Evolutionary conservation across 305 asterid species (phyloP), one percentile per base, ranked within the genome.

Genomic region (Nicotiana rustica): DNA sequence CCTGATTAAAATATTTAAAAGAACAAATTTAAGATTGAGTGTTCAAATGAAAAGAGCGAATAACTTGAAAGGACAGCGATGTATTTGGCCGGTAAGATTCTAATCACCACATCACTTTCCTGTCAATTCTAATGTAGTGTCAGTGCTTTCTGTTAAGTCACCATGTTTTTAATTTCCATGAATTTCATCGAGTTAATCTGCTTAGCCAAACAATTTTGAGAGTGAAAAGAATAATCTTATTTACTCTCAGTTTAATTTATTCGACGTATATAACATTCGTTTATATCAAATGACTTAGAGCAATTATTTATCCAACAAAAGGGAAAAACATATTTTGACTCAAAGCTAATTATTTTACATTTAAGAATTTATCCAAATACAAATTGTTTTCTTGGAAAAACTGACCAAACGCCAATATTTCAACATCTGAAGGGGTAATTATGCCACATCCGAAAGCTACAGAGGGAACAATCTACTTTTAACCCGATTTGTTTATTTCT

Each of bases 71-170:
- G 25, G 25, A 25, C 25, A 25, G n/a, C n/a, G 25, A 25, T 25
- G 25, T 25, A 25, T 25, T 25, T 25, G 25, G 25, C 25, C 25
- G 25, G 25, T 25, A 25, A 25, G 25, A 25, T 5, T 38, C 10
- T 38, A 49, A 67, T 81, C 69, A 78, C 35, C 65, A 56, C 79
- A n/a, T 60, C 76, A 57, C 83, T 84, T 44, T 78, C 62, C 7
- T 5, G 14, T 73, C 14, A 47, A 73, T 47, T 47, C 38, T 33
- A 21, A 47, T 6, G 21, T 47, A 41, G 59, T 44, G 25, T 3
- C 6, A 71, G 38, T 13, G 19, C 14, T 47, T 44, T 21, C 36
- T 10, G 6, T 5, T 13, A 5, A 71, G 14, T 71, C 18, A 6
- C 25, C 38, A 21, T 47, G 15, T 41, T 41, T 71, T 4, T 13